Conservation (phyloP, 2,329 filamentous ascomycete genomes). For the Cladophialophora carrionii region DNA sequence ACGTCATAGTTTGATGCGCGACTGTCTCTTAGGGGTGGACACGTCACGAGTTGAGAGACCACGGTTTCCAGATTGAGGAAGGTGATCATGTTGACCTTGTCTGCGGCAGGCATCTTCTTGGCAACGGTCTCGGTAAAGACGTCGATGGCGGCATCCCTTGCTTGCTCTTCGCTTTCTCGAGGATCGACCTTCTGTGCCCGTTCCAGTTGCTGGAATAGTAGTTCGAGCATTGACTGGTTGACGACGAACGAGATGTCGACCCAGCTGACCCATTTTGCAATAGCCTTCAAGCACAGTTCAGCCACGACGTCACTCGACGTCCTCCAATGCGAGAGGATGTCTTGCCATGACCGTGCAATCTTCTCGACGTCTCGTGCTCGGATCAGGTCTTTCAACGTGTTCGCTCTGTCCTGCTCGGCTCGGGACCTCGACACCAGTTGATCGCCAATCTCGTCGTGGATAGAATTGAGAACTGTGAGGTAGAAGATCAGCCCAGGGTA, state of each 20-base stretch:
- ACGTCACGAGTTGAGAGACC: slow-evolving; percentile 81
- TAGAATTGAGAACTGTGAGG: slow-evolving; percentile 80
- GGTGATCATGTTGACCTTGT: slow-evolving; percentile 91
- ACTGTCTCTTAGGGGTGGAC: slow-evolving; percentile 76
- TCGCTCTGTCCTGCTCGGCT: slow-evolving; percentile 81
- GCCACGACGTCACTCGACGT: slow-evolving; percentile 72
- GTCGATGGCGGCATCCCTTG: slow-evolving; percentile 88
- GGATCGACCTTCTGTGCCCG: slow-evolving; percentile 65
- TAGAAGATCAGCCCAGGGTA: slow-evolving; percentile 79
- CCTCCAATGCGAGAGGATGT: slow-evolving; percentile 78
- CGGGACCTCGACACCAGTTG: slow-evolving; percentile 78
- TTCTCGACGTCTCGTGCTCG: slow-evolving; percentile 84
- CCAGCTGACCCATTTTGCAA: slow-evolving; percentile 98
- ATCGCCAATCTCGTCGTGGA: slow-evolving; percentile 98
- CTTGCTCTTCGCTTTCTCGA: slow-evolving; percentile 74
- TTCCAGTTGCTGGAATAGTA: slow-evolving; percentile 85
- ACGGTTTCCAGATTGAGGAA: slow-evolving; percentile 88
- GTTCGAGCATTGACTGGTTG: slow-evolving; percentile 81
- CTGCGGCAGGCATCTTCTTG: slow-evolving; percentile 94
- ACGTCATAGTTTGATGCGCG: slow-evolving; percentile 89
- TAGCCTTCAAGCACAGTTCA: slow-evolving; percentile 86
- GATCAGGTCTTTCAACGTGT: slow-evolving; percentile 86
- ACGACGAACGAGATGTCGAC: slow-evolving; percentile 94
- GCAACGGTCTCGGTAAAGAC: slow-evolving; percentile 93
- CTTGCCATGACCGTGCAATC: slow-evolving; percentile 87